phyloP scores from a whole-genome alignment of 1,284 basidiomycete genomes.

The Fomitopsis schrenkii region DNA sequence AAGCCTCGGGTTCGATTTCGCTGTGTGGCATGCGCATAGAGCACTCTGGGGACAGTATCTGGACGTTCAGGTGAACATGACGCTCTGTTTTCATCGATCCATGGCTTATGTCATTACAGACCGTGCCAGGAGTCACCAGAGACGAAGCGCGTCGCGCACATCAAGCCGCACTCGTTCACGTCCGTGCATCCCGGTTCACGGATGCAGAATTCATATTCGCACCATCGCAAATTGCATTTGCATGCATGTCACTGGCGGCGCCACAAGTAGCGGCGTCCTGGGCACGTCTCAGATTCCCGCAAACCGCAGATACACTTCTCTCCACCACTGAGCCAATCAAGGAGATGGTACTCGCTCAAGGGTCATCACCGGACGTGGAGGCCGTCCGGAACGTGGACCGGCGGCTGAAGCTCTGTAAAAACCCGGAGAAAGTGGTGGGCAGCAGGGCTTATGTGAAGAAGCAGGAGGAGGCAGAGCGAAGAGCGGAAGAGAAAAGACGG shows the following conservation, averaged over 20 bases:
- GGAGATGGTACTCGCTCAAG: constrained; percentile 50
- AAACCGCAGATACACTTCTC: constrained; percentile 18
- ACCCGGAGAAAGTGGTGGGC: constrained; percentile 89
- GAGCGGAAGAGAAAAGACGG: constrained; percentile 59
- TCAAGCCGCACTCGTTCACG: constrained; percentile 54
- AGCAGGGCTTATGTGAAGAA: constrained; percentile 73
- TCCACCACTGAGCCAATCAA: constrained; percentile 51
- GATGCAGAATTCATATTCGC: constrained; percentile 91
- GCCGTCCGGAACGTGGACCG: constrained; percentile 84
- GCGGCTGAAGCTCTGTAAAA: constrained; percentile 81
- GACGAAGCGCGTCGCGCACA: constrained; percentile 47
- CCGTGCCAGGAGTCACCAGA: constrained; percentile 40
- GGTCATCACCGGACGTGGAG: constrained; percentile 73
- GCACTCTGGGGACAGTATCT: constrained; percentile 89
- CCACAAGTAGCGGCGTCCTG: constrained; percentile 62
- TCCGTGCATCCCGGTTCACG: constrained; percentile 77
- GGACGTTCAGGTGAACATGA: constrained; percentile 72
- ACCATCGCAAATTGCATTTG: constrained; percentile 93
- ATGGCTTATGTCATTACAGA: constrained; percentile 33
- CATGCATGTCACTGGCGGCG: constrained; percentile 68
- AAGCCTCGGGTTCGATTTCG: constrained; percentile 90
- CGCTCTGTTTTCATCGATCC: constrained; percentile 14
- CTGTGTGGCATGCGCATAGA: constrained; percentile 87
- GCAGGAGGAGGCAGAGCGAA: constrained; percentile 60
- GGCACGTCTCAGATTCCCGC: constrained; percentile 49